phyloP scores from a whole-genome alignment of 345 rosid genomes.

The Rhodamnia argentea region DNA sequence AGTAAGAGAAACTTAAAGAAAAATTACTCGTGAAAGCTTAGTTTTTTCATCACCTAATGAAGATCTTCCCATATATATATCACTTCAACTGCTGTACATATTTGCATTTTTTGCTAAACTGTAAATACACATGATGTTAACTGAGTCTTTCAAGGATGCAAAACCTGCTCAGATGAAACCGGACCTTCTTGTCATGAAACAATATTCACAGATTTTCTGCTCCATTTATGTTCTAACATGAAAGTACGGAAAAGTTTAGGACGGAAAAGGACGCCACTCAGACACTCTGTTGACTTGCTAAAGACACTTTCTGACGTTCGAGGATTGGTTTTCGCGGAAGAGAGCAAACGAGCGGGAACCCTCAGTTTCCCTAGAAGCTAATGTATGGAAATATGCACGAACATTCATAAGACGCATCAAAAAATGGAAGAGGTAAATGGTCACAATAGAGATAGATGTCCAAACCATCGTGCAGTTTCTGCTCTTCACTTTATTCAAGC shows the following conservation, averaged over 20 bases:
- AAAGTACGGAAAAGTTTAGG: background rate
- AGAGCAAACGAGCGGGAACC: background rate
- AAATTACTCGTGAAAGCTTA: background rate
- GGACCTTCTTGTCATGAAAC: background rate
- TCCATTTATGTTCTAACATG: background rate
- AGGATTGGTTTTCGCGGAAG: background rate
- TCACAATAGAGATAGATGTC: background rate
- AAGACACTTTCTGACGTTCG: background rate
- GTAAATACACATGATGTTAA: background rate
- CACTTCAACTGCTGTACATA: background rate
- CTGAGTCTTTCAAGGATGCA: background rate
- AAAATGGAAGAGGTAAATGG: background rate
- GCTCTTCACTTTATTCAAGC: background rate
- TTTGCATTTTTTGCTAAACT: background rate
- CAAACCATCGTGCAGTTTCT: background rate
- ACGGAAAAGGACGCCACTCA: background rate
- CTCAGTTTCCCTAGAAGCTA: background rate
- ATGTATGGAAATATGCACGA: background rate
- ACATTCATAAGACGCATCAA: background rate
- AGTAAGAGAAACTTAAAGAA: background rate
- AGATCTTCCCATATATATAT: background rate
- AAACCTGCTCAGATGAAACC: background rate
- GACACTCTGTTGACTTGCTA: background rate
- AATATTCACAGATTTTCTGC: background rate
- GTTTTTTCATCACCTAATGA: background rate